Evolutionary conservation across 345 rosid genomes (phyloP).

Genomic region (Eucalyptus curtisii): DNA sequence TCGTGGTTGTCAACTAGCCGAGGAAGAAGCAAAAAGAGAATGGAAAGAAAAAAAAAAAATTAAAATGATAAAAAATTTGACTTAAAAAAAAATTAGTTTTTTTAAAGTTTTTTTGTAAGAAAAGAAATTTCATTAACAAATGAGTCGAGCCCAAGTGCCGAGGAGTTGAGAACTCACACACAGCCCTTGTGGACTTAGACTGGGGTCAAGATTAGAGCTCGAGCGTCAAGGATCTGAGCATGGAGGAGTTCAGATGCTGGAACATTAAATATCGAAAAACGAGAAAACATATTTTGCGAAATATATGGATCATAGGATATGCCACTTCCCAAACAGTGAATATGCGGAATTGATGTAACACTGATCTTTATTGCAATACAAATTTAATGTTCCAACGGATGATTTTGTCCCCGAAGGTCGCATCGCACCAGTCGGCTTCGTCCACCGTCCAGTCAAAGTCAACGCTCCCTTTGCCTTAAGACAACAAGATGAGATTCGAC

Average conservation of each 20-base stretch:
- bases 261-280: too few relatives aligned
- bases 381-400: not conserved
- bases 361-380: not conserved
- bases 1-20: fast-evolving
- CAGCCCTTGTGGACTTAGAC: fast-evolving
- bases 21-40: not conserved
- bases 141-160: fast-evolving
- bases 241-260: fast-evolving
- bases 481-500: not conserved
- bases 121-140: too few relatives aligned
- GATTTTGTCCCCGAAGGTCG: not conserved
- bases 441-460: not conserved
- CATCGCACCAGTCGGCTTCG: not conserved
- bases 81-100: too few relatives aligned
- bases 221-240: fast-evolving
- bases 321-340: not conserved
- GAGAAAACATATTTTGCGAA: too few relatives aligned
- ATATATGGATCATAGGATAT: too few relatives aligned
- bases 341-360: not conserved
- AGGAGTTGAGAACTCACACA: not conserved
- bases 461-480: not conserved
- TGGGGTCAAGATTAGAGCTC: fast-evolving
- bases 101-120: too few relatives aligned
- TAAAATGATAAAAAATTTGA: too few relatives aligned
- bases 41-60: too few relatives aligned